Conservation (phyloP, 495 filamentous ascomycete species). For the Pyrenula massariospora region DNA sequence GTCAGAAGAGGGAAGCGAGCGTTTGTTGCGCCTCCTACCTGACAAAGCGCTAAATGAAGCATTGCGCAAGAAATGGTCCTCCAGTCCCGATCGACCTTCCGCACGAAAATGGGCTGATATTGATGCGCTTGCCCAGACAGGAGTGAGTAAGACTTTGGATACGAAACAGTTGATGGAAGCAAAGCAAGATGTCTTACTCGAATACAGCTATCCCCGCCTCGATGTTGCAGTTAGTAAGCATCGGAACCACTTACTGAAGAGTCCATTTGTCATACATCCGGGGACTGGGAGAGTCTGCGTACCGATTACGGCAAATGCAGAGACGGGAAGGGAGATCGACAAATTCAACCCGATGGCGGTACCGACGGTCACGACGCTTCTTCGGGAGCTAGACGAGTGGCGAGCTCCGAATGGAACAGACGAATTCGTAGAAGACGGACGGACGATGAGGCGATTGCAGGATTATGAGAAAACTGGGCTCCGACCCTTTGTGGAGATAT, state of each 20-base stretch:
- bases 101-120: constrained; percentile 87
- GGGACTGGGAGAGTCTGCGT: constrained; percentile 91
- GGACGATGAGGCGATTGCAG: constrained; percentile 38
- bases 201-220: constrained; percentile 96
- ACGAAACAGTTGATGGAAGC: constrained; percentile 61
- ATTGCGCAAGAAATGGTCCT: constrained; percentile 81
- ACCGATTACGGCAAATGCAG: constrained; percentile 67
- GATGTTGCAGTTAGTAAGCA: constrained; percentile 96
- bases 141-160: constrained; percentile 54
- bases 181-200: constrained; percentile 87
- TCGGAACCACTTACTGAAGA: constrained; percentile 93
- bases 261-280: constrained; percentile 91
- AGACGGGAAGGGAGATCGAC: constrained; percentile 14
- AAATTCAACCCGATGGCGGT: constrained; percentile 79
- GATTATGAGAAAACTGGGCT: constrained; percentile 97
- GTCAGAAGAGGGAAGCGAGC: constrained; percentile 50
- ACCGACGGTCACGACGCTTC: constrained; percentile 70
- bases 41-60: constrained; percentile 62
- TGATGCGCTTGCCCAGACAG: constrained; percentile 65
- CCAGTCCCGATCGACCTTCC: constrained; percentile 62
- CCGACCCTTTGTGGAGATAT: constrained; percentile 84
- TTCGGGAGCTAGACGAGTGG: constrained; percentile 75
- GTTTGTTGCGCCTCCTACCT: constrained; percentile 66
- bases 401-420: constrained; percentile 22
- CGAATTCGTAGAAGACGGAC: constrained; percentile 25